Conservation (phyloP, 2,329 filamentous ascomycete species). For the Knufia petricola region DNA sequence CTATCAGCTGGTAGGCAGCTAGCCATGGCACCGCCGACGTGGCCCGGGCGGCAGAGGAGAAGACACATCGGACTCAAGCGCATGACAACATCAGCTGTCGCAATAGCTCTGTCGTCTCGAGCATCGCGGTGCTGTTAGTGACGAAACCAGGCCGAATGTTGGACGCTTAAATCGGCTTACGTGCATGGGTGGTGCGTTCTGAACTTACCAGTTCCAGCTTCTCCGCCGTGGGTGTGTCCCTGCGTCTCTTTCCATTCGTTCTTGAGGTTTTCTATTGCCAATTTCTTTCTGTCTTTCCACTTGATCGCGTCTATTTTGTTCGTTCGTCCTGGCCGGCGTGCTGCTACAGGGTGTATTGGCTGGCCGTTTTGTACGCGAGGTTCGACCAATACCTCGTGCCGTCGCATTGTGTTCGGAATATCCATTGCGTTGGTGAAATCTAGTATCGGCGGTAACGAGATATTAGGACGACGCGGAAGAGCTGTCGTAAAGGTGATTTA, state of each 20-base stretch:
- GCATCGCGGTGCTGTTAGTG: not conserved
- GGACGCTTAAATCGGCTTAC: not conserved
- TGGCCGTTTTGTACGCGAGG: not conserved
- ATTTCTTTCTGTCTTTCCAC: conserved; percentile 7
- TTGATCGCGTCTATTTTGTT: conserved; percentile 1
- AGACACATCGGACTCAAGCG: not conserved
- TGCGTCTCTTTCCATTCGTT: not conserved
- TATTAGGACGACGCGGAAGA: no score
- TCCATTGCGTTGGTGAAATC: not conserved
- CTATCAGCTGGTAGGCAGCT: no score
- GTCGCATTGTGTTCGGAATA: not conserved
- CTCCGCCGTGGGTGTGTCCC: not conserved
- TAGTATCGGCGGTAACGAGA: not conserved
- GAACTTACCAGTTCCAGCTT: not conserved
- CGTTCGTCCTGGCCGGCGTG: not conserved
- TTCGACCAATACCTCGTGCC: not conserved
- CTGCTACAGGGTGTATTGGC: not conserved
- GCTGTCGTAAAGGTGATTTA: not conserved
- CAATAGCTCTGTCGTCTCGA: not conserved
- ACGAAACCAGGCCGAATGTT: not conserved
- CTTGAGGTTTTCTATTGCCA: conserved; percentile 7
- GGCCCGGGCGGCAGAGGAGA: not conserved
- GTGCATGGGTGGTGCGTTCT: not conserved
- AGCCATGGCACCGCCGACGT: not conserved
- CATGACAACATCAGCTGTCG: not conserved